Evolutionary conservation across 2,329 filamentous ascomycete species (phyloP), one percentile per base, ranked within the genome.

Genomic region (Coniella lustricola): DNA sequence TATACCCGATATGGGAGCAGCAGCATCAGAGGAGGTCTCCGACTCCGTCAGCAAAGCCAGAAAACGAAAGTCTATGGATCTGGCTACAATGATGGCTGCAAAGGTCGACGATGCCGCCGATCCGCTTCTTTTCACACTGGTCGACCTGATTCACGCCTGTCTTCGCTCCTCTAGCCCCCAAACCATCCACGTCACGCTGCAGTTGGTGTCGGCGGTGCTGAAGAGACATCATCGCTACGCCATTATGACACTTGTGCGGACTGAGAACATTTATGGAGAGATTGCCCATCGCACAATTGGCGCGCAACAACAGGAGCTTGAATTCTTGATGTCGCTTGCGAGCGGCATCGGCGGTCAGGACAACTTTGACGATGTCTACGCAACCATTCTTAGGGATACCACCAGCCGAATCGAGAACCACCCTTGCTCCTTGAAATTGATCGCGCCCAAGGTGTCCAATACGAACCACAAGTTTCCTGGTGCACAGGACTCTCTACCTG

Each of bases 201-300:
- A 91, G 57, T 75, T 98, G 7, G 77, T 95, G 14, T 91, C 89
- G 3, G 83, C 89, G 10, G 87, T 98, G 54, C 73, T 97, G 49
- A 84, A 85, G 62, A 82, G 89, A 55, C 91, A 97, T 64, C 90
- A 95, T 63, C 80, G 82, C 37, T 95, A 96, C 66, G 88, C 90
- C 3, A 76, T 90, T 33, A 80, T 81, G 21, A 89, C 86, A 0
- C 71, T 95, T 1, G 72, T 95, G 32, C 83, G 82, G 59, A 84
- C 83, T 1, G 77, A 82, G 53, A 69, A 75, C 29, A 67, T 81
- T 4, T 68, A 77, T 18, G 68, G 70, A n/a, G 70, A 73, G 42
- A 72, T 70, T 44, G 73, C 70, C 41, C 75, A 71, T 55, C 80
- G 82, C 58, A 94, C 84, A 7, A 75, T 82, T 56, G 88, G 86